Evolutionary conservation across 129 eudicot species (phyloP).

Genomic region (Flaveria ramosissima): DNA sequence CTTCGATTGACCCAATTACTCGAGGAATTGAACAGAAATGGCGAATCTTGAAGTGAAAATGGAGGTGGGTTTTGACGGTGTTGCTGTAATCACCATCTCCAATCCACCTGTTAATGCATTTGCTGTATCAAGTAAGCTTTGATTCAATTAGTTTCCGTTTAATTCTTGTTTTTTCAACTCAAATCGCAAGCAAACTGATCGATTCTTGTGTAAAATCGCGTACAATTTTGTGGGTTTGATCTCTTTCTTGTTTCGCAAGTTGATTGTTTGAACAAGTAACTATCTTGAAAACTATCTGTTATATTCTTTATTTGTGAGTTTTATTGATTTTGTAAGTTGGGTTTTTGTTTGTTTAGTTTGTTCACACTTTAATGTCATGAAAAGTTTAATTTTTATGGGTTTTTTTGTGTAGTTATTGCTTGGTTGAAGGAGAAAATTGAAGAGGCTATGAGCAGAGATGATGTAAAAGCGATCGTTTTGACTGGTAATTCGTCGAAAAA

Average conservation of each 20-base stretch:
- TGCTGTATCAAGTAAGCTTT: conserved; percentile 59
- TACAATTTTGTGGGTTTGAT: neutral
- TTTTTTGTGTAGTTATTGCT: conserved; percentile 55
- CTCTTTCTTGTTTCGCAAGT: neutral
- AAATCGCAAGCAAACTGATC: conserved; percentile 1
- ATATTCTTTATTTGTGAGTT: neutral
- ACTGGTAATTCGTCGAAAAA: conserved; percentile 45
- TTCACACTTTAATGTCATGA: too few species aligned
- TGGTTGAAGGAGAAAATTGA: conserved; percentile 63
- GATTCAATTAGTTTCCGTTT: neutral
- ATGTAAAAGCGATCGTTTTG: conserved; percentile 83
- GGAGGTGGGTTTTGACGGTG: conserved; percentile 85
- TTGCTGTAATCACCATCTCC: conserved; percentile 70
- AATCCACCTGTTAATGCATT: conserved; percentile 91
- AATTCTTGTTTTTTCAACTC: neutral
- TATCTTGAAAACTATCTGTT: neutral
- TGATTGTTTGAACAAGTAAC: conserved; percentile 8
- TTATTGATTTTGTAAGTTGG: neutral
- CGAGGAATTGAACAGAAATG: conserved; percentile 37
- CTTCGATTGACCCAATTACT: conserved; percentile 2
- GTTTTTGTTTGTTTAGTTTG: neutral
- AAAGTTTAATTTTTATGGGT: neutral
- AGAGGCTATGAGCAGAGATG: conserved; percentile 78
- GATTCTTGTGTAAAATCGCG: neutral
- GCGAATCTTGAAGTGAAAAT: conserved; percentile 48